Evolutionary conservation across 495 filamentous ascomycete genomes (phyloP), one percentile per base, ranked within the genome.

Genomic region (Penicillium pancosmium): DNA sequence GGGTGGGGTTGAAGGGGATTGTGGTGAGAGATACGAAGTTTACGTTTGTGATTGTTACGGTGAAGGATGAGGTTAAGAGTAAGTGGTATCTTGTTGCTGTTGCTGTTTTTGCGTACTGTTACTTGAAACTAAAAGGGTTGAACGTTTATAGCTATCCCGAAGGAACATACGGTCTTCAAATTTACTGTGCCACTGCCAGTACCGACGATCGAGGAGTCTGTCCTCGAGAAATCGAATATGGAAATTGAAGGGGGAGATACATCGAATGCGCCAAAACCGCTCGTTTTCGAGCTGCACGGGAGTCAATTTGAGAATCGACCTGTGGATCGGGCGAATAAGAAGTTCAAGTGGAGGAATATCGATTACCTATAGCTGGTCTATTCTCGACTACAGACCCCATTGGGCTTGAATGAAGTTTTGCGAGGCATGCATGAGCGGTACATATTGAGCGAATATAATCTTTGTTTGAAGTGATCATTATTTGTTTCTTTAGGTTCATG

Each of bases 261-360:
- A 25, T 12, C 34, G 4, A 54, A 57, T 46, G 51, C 21, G 4
- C 52, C 43, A 9, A 71, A 73, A 40, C 71, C 74, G 12, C 72
- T 98, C 65, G 80, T 88, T 4, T 96, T 97, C 64, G 92, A 98
- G 72, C 76, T 98, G 1, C 87, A 93, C 63, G 94, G 94, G 15
- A 88, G 88, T 58, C 90, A 93, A 64, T 94, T 98, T 67, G 81
- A 89, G 79, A 88, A 86, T 64, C 82, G 91, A 31, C 85, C 93
- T 10, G 86, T 89, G 7, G 92, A 97, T 66, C 78, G 94, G 36
- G 91, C 89, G 33, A 92, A 88, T 61, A 93, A 88, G 78, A 97
- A 97, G 74, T 93, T 96, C 73, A 96, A 94, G 73, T 76, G 76
- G 64, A 86, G 87, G 64, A 89, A 87, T 58, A 73, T 88, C 16